A percentile compares a stretch with the other conserved stretches of the same genome.
These are phyloP conservation scores for Salvia rosmarinus DNA, from an alignment of 257 asterid genomes.

Conservation along the genomic window DNA sequence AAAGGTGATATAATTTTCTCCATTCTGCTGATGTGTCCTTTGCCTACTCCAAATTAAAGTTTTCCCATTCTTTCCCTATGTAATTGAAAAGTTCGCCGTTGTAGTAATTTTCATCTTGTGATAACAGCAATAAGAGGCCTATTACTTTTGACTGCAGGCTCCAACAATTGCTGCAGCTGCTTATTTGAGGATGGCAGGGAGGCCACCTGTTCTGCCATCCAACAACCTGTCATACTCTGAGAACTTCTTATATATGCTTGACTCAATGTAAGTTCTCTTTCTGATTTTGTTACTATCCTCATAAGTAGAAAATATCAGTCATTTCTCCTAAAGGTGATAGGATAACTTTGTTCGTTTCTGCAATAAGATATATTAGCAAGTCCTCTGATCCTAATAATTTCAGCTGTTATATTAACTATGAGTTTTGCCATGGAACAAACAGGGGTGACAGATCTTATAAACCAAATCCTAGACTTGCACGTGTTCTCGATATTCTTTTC, in stretches of 20 bases:
- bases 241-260: slow-evolving; percentile 98
- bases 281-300: neutral
- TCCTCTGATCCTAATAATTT: slow-evolving; percentile 21
- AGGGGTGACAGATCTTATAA: slow-evolving; percentile 91
- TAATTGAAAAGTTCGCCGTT: neutral
- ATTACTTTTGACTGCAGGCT: slow-evolving; percentile 58
- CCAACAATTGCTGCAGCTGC: slow-evolving; percentile 99
- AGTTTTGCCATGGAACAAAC: slow-evolving; percentile 43
- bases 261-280: slow-evolving; percentile 76
- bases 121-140: slow-evolving; percentile 24
- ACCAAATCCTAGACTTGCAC: slow-evolving; percentile 98
- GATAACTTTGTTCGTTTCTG: neutral
- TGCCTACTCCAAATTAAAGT: neutral
- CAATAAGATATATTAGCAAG: neutral
- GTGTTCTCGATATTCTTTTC: slow-evolving; percentile 92
- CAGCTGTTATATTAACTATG: slow-evolving; percentile 31
- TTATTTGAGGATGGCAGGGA: slow-evolving; percentile 96
- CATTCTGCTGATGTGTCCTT: neutral
- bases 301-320: neutral
- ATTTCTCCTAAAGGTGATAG: neutral
- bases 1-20: slow-evolving; percentile 52
- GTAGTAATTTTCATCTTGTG: neutral
- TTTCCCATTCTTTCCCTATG: slow-evolving; percentile 7
- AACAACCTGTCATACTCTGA: slow-evolving; percentile 89
- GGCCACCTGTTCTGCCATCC: slow-evolving; percentile 99